These are phyloP conservation scores for Ogataea allantospora DNA, from an alignment of 805 yeast genomes.

Conservation along the genomic window DNA sequence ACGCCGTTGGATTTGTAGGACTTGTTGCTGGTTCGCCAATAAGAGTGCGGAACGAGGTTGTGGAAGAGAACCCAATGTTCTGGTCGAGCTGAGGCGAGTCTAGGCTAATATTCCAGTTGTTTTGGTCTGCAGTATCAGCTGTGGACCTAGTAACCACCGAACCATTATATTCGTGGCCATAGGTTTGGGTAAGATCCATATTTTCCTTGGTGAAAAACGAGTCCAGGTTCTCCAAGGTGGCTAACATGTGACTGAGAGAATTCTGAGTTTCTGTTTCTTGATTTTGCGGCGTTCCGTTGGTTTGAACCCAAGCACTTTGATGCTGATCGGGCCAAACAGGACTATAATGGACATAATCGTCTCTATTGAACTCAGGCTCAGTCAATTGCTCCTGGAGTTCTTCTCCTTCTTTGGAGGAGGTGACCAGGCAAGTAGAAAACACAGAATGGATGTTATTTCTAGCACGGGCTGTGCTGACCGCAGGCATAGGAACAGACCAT, in stretches of 20 bases:
- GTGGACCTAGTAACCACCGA: slow-evolving; percentile 66
- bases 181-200: slow-evolving; percentile 26
- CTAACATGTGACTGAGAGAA: slow-evolving; percentile 87
- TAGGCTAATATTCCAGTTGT: slow-evolving; percentile 25
- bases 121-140: slow-evolving; percentile 33
- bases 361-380: slow-evolving; percentile 49
- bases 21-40: slow-evolving; percentile 46
- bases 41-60: slow-evolving; percentile 72
- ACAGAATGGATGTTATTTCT: slow-evolving; percentile 95
- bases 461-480: slow-evolving; percentile 82
- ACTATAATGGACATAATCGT: slow-evolving; percentile 46
- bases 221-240: slow-evolving; percentile 84
- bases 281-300: too few relatives aligned
- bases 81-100: slow-evolving; percentile 31
- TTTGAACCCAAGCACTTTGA: slow-evolving; percentile 27
- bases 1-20: slow-evolving; percentile 11
- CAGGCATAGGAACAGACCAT: slow-evolving; percentile 97
- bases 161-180: slow-evolving; percentile 44
- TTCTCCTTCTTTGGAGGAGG: slow-evolving; percentile 39
- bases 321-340: slow-evolving; percentile 29
- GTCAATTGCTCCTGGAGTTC: slow-evolving; percentile 32
- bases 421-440: slow-evolving; percentile 72
- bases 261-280: slow-evolving; percentile 56
- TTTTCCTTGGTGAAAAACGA: slow-evolving; percentile 76
- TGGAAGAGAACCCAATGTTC: slow-evolving; percentile 42